These are phyloP conservation scores for Dichotomocladium elegans DNA, from an alignment of 371 early-diverging fungal genomes.

Conservation along the genomic window DNA sequence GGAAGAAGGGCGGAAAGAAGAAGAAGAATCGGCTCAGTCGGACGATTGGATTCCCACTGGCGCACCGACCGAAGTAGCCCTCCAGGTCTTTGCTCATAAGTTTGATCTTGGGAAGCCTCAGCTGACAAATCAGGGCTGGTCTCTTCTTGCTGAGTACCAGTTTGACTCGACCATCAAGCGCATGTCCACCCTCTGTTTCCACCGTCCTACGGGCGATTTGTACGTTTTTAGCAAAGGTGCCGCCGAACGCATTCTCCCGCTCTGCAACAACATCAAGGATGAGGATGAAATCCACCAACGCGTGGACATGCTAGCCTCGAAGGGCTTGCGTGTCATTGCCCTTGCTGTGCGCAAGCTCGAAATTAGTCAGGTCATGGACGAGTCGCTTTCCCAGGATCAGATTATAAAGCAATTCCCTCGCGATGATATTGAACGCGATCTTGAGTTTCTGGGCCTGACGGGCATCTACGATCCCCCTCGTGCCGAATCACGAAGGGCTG, in stretches of 20 bases:
- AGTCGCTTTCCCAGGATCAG: constrained; percentile 32
- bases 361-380: constrained; percentile 15
- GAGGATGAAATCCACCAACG: constrained; percentile 13
- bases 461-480: constrained; percentile 92
- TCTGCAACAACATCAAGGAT: constrained; percentile 15
- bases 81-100: constrained; percentile 70
- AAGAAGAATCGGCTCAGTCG: constrained; percentile 1
- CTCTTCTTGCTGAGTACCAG: constrained; percentile 65
- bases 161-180: constrained; percentile 79
- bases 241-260: constrained; percentile 41
- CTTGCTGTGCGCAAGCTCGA: constrained; percentile 46
- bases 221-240: constrained; percentile 66
- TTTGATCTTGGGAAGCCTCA: constrained; percentile 56
- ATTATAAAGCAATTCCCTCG: constrained; percentile 36
- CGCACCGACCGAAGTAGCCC: constrained; percentile 47
- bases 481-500: constrained; percentile 64
- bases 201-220: constrained; percentile 34
- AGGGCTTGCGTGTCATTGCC: constrained; percentile 52
- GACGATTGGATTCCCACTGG: constrained; percentile 23
- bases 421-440: constrained; percentile 56
- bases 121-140: constrained; percentile 42
- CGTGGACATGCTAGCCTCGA: constrained; percentile 23
- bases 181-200: constrained; percentile 51
- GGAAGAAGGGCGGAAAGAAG: constrained; percentile 35
- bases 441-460: constrained; percentile 82